Conservation (phyloP, 805 yeast genomes). For the Kazachstania taianensis region DNA sequence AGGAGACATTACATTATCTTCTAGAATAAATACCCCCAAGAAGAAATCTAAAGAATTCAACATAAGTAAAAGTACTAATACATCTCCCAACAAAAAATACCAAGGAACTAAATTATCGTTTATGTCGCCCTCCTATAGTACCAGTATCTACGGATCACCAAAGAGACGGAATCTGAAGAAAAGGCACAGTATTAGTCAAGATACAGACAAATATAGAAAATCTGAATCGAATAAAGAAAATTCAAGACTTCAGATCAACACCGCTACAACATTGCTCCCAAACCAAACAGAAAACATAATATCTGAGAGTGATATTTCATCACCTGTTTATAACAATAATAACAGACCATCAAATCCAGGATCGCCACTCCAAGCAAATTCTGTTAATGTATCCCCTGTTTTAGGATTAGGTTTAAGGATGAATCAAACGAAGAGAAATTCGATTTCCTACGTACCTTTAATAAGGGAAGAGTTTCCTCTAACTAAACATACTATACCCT, state of each 20-base stretch:
- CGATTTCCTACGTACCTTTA: constrained; percentile 1
- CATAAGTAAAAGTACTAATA: constrained; percentile 3
- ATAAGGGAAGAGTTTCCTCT: not conserved
- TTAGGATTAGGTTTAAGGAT: constrained; percentile 5
- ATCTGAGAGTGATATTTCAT: too few relatives aligned
- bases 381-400: constrained; percentile 6
- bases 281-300: too few relatives aligned
- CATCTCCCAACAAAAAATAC: constrained; percentile 2
- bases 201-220: constrained; percentile 2
- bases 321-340: too few relatives aligned
- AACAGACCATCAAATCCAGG: not conserved
- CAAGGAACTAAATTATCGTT: constrained; percentile 2
- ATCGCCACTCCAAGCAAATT: constrained; percentile 3
- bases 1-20: constrained; percentile 8
- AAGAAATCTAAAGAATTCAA: constrained; percentile 7
- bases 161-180: constrained; percentile 8
- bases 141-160: constrained; percentile 10
- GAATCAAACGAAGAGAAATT: constrained; percentile 2
- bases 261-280: constrained; percentile 3
- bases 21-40: constrained; percentile 9
- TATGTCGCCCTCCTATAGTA: constrained; percentile 2
- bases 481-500: not conserved
- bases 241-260: constrained; percentile 5
- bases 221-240: constrained; percentile 3
- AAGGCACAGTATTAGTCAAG: not conserved